Evolutionary conservation across 2,329 filamentous ascomycete genomes (phyloP), one percentile per base, ranked within the genome.

Genomic region (Colletotrichum orbiculare): DNA sequence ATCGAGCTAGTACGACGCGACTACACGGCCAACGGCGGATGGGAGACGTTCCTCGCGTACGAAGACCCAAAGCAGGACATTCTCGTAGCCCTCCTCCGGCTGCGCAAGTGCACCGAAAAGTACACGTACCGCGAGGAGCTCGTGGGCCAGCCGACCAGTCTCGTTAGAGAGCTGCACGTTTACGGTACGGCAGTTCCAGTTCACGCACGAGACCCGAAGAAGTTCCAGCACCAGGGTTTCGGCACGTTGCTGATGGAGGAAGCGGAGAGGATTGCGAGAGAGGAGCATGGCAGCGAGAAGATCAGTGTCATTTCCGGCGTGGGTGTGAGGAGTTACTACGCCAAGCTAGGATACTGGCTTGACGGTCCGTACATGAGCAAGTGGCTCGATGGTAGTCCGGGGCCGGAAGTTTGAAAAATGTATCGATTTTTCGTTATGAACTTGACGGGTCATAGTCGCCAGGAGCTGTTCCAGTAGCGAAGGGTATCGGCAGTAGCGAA

Each of bases 21-120:
- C 80, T 99, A 99, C 78, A 87, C 89, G 0, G 96, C 96, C 70
- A 99, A 99, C 75, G 94, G 92, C 43, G 96, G 96, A 33, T 99
- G 96, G 96, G 96, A 99, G 79, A 99, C 96, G 0, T 99, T 99
- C 80, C 83, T 99, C 6, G 94, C 96, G 2, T 99, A 99, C 74
- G 96, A 99, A 76, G 96, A 99, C 71, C 95, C 96, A 1, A 97
- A 97, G 82, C 96, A 99, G 77, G 96, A 99, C 76, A 99, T 99
- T 62, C 83, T 99, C 4, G 97, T 99, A 64, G 96, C 92, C 1
- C 82, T 99, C 41, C 84, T 99, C 61, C 89, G 96, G 15, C 80
- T 99, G 68, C 87, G 96, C 69, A 97, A 97, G 81, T 99, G 96
- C 77, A 94, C 91, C 1, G 86, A 90, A 70, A 95, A 92, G 72